Evolutionary conservation across 2,329 filamentous ascomycete species (phyloP), one percentile per base, ranked within the genome.

Genomic region (Claviceps fusiformis): DNA sequence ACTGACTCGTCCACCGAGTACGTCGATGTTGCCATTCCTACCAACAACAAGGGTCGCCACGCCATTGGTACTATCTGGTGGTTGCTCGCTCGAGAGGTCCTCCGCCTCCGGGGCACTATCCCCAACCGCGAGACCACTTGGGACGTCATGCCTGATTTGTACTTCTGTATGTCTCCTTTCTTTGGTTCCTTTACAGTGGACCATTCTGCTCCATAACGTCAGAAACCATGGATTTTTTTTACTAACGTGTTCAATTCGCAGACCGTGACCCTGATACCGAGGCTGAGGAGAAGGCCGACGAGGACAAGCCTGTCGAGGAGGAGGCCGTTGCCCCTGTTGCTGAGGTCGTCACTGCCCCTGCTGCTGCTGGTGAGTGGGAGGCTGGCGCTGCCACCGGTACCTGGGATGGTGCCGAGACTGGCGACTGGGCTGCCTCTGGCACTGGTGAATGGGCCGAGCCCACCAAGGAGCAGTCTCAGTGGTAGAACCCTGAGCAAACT

Each of bases 41-140:
- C 93, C 81, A 98, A 98, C 89, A 98, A 98, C 89, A 98, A 98
- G 87, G 92, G 91, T 82, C 92, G 93, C 74, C 91, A 97, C 80
- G 86, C 95, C 74, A 98, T 98, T 69, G 93, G 93, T 81, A 83
- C 93, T 69, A 75, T 98, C 80, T 98, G 93, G 93, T 98, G 93
- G 93, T 86, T 98, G 86, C 84, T 98, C 67, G 92, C 93, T 74
- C 93, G 93, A 83, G 93, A 98, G 85, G 92, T 98, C 73, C 91
- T 98, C 75, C 90, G 95, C 73, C 90, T 98, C 71, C 90, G 93
- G 69, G 93, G 95, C 68, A 97, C 91, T 71, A 89, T 98, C 72
- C 87, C 89, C 73, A 89, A 82, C 82, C 90, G 93, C 74, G 93
- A 98, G 79, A 85, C 87, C 60, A 88, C 95, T 74, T 98, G 93